phyloP scores from a whole-genome alignment of 2,329 filamentous ascomycete species.

The Tolypocladium guangdongense region DNA sequence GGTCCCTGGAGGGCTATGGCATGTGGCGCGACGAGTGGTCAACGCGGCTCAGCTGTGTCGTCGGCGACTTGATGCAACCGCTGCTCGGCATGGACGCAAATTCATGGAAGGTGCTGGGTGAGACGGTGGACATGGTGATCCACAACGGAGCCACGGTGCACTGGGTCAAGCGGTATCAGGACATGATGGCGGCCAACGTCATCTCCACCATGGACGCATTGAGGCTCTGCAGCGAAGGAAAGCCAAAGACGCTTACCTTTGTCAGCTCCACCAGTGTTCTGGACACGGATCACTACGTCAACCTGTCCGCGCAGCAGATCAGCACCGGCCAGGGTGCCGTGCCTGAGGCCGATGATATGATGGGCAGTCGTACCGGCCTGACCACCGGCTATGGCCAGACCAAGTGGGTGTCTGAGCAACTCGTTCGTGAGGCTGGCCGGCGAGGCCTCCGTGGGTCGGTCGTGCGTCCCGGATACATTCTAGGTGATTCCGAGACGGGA shows the following conservation, averaged over 20 bases:
- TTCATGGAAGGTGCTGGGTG: slow-evolving; percentile 53
- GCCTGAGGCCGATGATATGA: slow-evolving; percentile 65
- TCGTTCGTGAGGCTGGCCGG: slow-evolving; percentile 67
- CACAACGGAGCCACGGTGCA: slow-evolving; percentile 78
- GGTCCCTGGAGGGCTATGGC: slow-evolving; percentile 64
- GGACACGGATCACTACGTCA: slow-evolving; percentile 71
- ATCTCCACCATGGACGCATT: slow-evolving; percentile 69
- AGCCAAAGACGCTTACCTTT: slow-evolving; percentile 67
- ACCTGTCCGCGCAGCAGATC: slow-evolving; percentile 46
- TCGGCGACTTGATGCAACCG: slow-evolving; percentile 64
- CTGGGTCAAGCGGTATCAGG: slow-evolving; percentile 71
- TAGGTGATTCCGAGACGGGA: slow-evolving; percentile 61
- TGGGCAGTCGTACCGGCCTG: slow-evolving; percentile 64
- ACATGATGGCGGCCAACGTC: slow-evolving; percentile 66
- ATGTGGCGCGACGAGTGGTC: slow-evolving; percentile 66
- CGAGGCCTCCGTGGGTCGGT: slow-evolving; percentile 67
- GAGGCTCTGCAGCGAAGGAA: slow-evolving; percentile 63
- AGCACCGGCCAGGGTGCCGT: slow-evolving; percentile 52
- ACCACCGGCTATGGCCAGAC: slow-evolving; percentile 83
- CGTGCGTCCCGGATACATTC: slow-evolving; percentile 75
- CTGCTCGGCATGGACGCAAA: slow-evolving; percentile 59
- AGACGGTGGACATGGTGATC: slow-evolving; percentile 60
- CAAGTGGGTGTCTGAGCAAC: slow-evolving; percentile 66
- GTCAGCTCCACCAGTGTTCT: slow-evolving; percentile 70
- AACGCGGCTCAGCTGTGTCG: slow-evolving; percentile 52